A percentile compares a stretch with the other conserved stretches of the same genome.
phyloP scores from a whole-genome alignment of 345 rosid genomes.

The Eucalyptus virginea region DNA sequence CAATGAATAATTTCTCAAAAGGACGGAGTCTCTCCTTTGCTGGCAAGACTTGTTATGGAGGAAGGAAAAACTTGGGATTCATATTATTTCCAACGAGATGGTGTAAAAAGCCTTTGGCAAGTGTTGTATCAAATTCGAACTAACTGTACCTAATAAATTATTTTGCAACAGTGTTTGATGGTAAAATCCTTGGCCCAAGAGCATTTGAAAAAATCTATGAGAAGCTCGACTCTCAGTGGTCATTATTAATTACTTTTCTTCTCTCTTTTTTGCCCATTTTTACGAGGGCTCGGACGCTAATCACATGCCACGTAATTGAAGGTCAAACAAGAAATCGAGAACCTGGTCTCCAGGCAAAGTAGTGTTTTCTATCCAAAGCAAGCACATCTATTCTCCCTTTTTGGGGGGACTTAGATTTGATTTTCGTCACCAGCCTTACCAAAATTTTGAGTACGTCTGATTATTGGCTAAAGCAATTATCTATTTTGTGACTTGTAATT shows the following conservation, averaged over 20 bases:
- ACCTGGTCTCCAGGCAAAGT: not conserved
- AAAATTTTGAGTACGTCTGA: not conserved
- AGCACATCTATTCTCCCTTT: not conserved
- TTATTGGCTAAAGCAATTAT: not conserved
- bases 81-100: too few relatives aligned
- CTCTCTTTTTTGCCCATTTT: not conserved
- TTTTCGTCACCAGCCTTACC: not conserved
- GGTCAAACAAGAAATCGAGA: not conserved
- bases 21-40: too few relatives aligned
- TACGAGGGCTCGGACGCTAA: not conserved
- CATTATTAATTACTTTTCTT: not conserved
- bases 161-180: too few relatives aligned
- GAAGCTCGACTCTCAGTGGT: not conserved
- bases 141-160: too few relatives aligned
- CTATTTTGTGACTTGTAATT: not conserved
- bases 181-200: not conserved
- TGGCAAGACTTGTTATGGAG: too few relatives aligned
- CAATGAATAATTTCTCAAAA: too few relatives aligned
- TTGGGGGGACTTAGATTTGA: not conserved
- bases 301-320: not conserved
- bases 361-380: slow-evolving; percentile 5
- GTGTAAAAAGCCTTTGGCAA: too few relatives aligned
- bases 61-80: too few relatives aligned
- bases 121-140: too few relatives aligned
- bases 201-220: not conserved